Conservation (phyloP, 1,284 basidiomycete genomes). For the Somion occarium region DNA sequence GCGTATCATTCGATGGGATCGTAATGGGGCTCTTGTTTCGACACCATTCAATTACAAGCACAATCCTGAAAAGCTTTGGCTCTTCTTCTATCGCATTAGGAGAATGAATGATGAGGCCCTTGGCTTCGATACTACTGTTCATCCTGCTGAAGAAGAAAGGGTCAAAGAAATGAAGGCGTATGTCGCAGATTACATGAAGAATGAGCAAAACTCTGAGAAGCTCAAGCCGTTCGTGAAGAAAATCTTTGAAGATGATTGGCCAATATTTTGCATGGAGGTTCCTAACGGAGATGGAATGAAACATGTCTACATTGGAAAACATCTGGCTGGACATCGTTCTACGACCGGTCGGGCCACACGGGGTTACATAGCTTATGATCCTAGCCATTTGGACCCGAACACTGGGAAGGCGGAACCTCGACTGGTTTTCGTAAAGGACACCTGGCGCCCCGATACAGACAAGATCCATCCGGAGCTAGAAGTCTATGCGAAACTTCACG, state of each 20-base stretch:
- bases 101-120: neutral
- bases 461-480: neutral
- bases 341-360: neutral
- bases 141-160: neutral
- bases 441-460: neutral
- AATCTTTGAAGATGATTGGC: neutral
- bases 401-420: no score
- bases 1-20: conserved; percentile 11
- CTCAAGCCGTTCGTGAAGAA: neutral
- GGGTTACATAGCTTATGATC: neutral
- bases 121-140: conserved; percentile 4
- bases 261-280: neutral
- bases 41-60: neutral
- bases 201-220: neutral
- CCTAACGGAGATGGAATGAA: neutral
- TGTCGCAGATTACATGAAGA: neutral
- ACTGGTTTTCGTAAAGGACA: neutral
- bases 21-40: conserved; percentile 1
- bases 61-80: neutral
- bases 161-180: neutral
- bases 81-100: neutral
- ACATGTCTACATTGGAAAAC: neutral
- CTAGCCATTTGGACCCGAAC: no score
- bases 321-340: neutral
- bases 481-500: neutral